Evolutionary conservation across 257 asterid genomes (phyloP).

Genomic region (Solanum medicagineum): DNA sequence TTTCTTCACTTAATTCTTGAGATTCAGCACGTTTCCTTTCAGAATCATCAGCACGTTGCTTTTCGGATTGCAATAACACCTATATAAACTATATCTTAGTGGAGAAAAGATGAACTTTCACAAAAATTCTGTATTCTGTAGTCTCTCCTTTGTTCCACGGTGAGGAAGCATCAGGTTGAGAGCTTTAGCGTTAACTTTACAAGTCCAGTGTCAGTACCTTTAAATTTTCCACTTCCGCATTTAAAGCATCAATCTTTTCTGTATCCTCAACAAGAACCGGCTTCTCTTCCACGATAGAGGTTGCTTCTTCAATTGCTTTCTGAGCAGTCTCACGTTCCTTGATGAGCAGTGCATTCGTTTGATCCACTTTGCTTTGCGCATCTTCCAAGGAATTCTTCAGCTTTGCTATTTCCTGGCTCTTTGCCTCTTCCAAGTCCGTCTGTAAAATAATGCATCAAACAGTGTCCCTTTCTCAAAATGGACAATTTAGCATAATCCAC

Average conservation of each 20-base stretch:
- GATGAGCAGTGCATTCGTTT: slow-evolving; percentile 47
- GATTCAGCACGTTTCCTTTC: slow-evolving; percentile 60
- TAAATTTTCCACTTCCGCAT: slow-evolving; percentile 54
- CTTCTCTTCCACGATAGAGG: slow-evolving; percentile 56
- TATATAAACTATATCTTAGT: slow-evolving; percentile 7
- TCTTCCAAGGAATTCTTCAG: slow-evolving; percentile 68
- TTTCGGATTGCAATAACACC: slow-evolving; percentile 58
- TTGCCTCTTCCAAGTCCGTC: slow-evolving; percentile 89
- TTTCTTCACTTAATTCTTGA: slow-evolving; percentile 51
- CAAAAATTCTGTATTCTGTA: neutral
- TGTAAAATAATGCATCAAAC: slow-evolving; percentile 12
- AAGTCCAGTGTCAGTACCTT: slow-evolving; percentile 38
- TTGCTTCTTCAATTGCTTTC: slow-evolving; percentile 82
- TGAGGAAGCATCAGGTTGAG: neutral
- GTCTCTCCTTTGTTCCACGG: neutral
- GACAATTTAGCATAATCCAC: neutral
- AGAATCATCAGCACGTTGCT: slow-evolving; percentile 62
- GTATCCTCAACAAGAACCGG: slow-evolving; percentile 81
- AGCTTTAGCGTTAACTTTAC: neutral
- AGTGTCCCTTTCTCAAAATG: neutral
- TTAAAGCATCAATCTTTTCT: slow-evolving; percentile 66
- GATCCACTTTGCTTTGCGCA: slow-evolving; percentile 67
- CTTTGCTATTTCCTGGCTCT: slow-evolving; percentile 59
- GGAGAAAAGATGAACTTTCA: neutral
- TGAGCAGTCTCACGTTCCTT: slow-evolving; percentile 86